phyloP scores from a whole-genome alignment of 2,329 filamentous ascomycete species.

The Exophiala xenobiotica region DNA sequence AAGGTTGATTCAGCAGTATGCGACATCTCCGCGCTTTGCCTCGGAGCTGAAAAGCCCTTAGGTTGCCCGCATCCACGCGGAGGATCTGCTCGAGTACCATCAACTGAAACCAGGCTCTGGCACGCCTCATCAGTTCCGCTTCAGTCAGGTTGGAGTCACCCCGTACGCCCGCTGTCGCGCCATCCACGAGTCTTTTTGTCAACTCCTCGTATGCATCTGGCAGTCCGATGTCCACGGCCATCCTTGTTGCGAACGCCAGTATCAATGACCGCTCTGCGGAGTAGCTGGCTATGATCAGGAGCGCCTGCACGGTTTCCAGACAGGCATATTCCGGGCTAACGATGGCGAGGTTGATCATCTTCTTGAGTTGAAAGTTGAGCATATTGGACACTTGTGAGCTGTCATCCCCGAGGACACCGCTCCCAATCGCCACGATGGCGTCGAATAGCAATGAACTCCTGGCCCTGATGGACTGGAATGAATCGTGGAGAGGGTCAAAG shows the following conservation, averaged over 20 bases:
- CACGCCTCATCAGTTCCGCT: slow-evolving; percentile 41
- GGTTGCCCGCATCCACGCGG: slow-evolving; percentile 48
- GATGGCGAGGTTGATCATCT: slow-evolving; percentile 48
- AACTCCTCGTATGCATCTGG: slow-evolving; percentile 46
- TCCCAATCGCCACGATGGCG: slow-evolving; percentile 54
- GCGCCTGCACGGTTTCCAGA: slow-evolving; percentile 53
- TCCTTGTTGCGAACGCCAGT: slow-evolving; percentile 51
- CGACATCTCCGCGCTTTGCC: slow-evolving; percentile 46
- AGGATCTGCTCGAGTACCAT: slow-evolving; percentile 55
- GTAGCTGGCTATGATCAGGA: slow-evolving; percentile 54
- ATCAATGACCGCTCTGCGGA: slow-evolving; percentile 53
- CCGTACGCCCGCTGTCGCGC: slow-evolving; percentile 20
- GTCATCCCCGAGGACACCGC: slow-evolving; percentile 41
- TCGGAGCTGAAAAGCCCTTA: slow-evolving; percentile 41
- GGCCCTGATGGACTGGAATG: slow-evolving; percentile 45
- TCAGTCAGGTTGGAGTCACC: slow-evolving; percentile 2
- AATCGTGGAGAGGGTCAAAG: slow-evolving; percentile 49
- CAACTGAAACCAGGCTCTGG: slow-evolving; percentile 54
- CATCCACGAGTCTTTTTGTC: slow-evolving; percentile 34
- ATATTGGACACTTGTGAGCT: slow-evolving; percentile 41
- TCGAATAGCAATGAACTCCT: slow-evolving; percentile 54
- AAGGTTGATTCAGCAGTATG: slow-evolving; percentile 45
- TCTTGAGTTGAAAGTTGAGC: slow-evolving; percentile 46
- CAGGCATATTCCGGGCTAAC: slow-evolving; percentile 40
- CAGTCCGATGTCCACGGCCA: slow-evolving; percentile 51